Percentiles rank a stretch among this genome's conserved stretches.
phyloP scores from a whole-genome alignment of 495 filamentous ascomycete species.

The Aspergillus egyptiacus region DNA sequence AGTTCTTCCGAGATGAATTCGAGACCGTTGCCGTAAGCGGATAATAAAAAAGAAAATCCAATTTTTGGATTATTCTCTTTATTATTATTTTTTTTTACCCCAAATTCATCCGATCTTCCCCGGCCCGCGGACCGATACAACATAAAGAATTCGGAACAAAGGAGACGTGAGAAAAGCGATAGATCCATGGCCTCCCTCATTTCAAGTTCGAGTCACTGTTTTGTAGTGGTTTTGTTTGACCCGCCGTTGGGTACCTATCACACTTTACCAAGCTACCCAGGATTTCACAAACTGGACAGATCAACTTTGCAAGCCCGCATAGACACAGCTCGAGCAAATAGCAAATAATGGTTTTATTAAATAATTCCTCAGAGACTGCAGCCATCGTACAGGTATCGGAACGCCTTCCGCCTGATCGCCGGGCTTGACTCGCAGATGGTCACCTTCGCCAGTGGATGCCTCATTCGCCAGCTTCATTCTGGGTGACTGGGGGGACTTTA shows the following conservation, averaged over 20 bases:
- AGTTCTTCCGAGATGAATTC: not conserved
- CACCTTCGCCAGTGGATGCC: conserved; percentile 11
- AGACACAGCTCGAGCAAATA: not conserved
- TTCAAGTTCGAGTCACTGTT: not conserved
- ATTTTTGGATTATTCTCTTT: conserved; percentile 16
- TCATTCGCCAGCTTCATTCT: conserved; percentile 17
- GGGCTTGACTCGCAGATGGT: conserved; percentile 23
- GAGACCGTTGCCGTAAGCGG: not conserved
- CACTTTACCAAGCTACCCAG: too few relatives aligned
- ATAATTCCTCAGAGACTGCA: conserved; percentile 12
- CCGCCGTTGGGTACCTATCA: not conserved
- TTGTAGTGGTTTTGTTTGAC: not conserved
- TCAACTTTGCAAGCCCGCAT: not conserved
- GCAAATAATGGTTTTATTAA: not conserved
- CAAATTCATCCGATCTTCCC: conserved; percentile 23
- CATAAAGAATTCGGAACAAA: conserved; percentile 10
- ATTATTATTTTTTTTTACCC: conserved; percentile 13
- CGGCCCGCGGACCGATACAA: conserved; percentile 20
- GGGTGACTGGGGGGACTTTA: conserved; percentile 15
- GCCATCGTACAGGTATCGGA: conserved; percentile 17
- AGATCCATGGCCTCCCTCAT: conserved; percentile 16
- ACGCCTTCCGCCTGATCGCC: conserved; percentile 27
- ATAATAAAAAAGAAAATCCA: conserved; percentile 5
- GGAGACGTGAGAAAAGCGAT: conserved; percentile 18
- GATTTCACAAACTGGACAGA: not conserved